Base-by-base conservation (phyloP, 306 rosid genomes). In the Cucurbita pepo region DNA sequence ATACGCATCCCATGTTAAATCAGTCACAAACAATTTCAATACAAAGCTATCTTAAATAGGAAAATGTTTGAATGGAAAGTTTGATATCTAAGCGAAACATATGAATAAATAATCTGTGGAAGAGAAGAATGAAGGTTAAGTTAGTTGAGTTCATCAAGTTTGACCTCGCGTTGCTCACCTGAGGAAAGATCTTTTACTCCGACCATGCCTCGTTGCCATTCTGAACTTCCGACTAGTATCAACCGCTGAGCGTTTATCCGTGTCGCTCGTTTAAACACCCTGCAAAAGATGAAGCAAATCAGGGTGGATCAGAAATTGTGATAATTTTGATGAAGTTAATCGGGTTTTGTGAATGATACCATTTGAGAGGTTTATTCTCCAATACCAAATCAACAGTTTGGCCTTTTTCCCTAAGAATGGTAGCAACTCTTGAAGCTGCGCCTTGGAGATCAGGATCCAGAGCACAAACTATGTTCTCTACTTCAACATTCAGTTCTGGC, bases 121-220 rank as follows among this genome's bases (percentile, higher is more conserved):
- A 50, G 54, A 50, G 15, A 50, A 45, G 52, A 45, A 45, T 67
- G 56, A 47, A 80, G 57, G 54, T 64, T 57, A 13, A 50, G 54
- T 83, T 82, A 90, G 71, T 86, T 75, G 36, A 90, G 85, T 79
- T 94, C 91, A 75, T 86, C 95, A 38, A 94, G 83, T 82, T 87
- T 94, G 77, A 94, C 85, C 86, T 87, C 96, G 4, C 79, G 57
- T 81, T 90, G 96, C 75, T 94, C 92, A 50, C 96, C 98, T 38
- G 96, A 86, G 55, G 96, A 81, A 56, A 94, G 98, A 63, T 79
- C 73, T 87, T 94, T 94, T 37, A 94, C 89, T 58, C 88, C 78
- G 70, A 94, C 97, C 90, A 82, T 82, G 74, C 95, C 97, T 84
- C 77, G 82, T 82, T 90, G 88, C 98, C 98, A 94, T 85, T 94